These are phyloP conservation scores for Miscanthus sacchariflorus DNA, from an alignment of 202 grass and related monocot species.

Conservation along the genomic window DNA sequence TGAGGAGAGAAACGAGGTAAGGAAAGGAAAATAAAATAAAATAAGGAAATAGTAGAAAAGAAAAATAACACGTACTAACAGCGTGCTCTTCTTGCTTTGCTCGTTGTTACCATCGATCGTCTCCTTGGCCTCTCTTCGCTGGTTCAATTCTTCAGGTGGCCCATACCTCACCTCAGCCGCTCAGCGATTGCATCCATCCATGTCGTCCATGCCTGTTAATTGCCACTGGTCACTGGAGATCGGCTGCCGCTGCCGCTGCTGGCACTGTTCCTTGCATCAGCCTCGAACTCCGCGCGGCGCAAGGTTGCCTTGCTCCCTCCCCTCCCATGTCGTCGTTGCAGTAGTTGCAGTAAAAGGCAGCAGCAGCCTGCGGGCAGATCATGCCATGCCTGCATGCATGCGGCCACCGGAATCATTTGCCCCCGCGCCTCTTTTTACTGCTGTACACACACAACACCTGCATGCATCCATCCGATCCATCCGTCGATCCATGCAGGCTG, in stretches of 20 bases:
- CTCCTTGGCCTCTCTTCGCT: neutral
- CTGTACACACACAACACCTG: neutral
- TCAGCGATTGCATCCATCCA: slow-evolving; percentile 35
- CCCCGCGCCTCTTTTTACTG: slow-evolving; percentile 30
- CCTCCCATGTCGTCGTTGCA: neutral
- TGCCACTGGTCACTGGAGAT: slow-evolving; percentile 8
- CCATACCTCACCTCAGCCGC: slow-evolving; percentile 50
- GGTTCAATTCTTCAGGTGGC: slow-evolving; percentile 45
- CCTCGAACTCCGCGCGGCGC: slow-evolving; percentile 54
- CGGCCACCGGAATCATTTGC: slow-evolving; percentile 50
- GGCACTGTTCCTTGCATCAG: slow-evolving; percentile 62
- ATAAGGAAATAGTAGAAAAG: too few relatives aligned
- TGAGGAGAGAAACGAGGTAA: too few relatives aligned
- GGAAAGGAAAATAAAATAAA: too few relatives aligned
- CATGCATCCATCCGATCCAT: neutral
- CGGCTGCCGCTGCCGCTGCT: neutral
- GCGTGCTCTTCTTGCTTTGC: too few relatives aligned
- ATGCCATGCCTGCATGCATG: slow-evolving; percentile 25
- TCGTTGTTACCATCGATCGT: too few relatives aligned
- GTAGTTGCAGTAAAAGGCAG: slow-evolving; percentile 17
- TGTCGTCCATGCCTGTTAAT: slow-evolving; percentile 64
- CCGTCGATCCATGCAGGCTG: neutral
- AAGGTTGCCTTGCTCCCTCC: slow-evolving; percentile 28
- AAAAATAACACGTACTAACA: too few relatives aligned
- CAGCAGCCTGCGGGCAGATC: neutral